A percentile compares a stretch with the other conserved stretches of the same genome.
Conservation (phyloP, 768 basidiomycete genomes). For the Hemileccinum impolitum region DNA sequence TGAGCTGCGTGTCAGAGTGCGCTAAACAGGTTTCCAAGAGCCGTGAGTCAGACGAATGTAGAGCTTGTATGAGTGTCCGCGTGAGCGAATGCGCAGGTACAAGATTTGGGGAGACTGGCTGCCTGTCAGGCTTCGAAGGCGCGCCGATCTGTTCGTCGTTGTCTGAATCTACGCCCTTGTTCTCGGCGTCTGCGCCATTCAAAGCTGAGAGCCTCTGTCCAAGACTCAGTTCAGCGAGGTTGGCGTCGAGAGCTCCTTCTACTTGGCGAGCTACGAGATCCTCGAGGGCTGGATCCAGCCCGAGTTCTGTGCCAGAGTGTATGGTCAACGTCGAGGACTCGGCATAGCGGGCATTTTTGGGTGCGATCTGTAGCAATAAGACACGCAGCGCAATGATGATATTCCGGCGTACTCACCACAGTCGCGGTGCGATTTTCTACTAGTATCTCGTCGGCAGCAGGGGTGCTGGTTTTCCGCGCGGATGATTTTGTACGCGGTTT, state of each 20-base stretch:
- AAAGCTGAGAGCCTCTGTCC: conserved; percentile 85
- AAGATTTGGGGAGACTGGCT: conserved; percentile 33
- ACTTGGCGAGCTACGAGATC: conserved; percentile 47
- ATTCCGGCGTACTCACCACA: conserved; percentile 13
- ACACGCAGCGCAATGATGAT: not conserved
- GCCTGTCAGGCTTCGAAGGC: conserved; percentile 15
- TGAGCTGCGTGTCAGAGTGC: conserved; percentile 77
- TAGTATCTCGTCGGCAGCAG: conserved; percentile 18
- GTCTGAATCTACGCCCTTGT: conserved; percentile 37
- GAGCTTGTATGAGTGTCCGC: conserved; percentile 90
- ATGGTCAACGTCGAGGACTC: conserved; percentile 62
- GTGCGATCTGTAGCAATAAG: conserved; percentile 35
- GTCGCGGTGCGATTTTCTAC: conserved; percentile 21
- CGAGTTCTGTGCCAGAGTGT: conserved; percentile 61
- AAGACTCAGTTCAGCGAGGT: conserved; percentile 87
- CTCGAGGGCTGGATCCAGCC: conserved; percentile 53
- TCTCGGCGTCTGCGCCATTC: conserved; percentile 44
- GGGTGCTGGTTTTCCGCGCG: conserved; percentile 15
- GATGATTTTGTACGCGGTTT: conserved; percentile 52
- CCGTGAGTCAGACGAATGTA: conserved; percentile 90
- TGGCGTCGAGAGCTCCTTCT: conserved; percentile 73
- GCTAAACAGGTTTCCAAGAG: conserved; percentile 83
- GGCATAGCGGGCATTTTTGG: conserved; percentile 60
- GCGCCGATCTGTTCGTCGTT: conserved; percentile 45
- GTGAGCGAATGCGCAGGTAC: conserved; percentile 85